Evolutionary conservation across 2,329 filamentous ascomycete genomes (phyloP).

Genomic region (Plenodomus tracheiphilus): DNA sequence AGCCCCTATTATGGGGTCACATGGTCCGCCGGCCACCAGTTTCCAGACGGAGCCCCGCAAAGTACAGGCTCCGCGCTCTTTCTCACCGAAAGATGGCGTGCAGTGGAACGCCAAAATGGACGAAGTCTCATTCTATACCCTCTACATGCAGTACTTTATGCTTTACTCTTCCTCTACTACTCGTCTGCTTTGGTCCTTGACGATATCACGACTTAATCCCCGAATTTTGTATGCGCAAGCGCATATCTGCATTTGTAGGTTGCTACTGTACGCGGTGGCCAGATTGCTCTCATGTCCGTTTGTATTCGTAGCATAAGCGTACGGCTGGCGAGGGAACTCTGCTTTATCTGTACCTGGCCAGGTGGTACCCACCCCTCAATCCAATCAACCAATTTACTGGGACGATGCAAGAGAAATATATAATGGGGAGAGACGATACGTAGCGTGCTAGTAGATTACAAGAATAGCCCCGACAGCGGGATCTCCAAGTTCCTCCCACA

Average conservation of each 20-base stretch:
- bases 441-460: too few species aligned
- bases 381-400: neutral
- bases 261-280: neutral
- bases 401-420: neutral
- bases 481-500: too few species aligned
- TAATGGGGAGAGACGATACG: neutral
- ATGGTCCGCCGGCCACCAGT: neutral
- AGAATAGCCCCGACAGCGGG: too few species aligned
- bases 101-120: conserved; percentile 8
- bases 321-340: neutral
- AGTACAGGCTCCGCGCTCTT: neutral
- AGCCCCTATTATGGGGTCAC: neutral
- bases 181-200: conserved; percentile 20
- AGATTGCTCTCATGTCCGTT: neutral
- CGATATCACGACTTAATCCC: conserved; percentile 27
- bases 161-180: conserved; percentile 12
- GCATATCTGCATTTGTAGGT: neutral
- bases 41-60: neutral
- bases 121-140: conserved; percentile 33
- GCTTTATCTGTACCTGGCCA: neutral
- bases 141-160: conserved; percentile 13
- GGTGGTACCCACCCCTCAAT: neutral
- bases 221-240: conserved; percentile 1
- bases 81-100: conserved; percentile 1
- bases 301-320: neutral